Evolutionary conservation across 257 asterid species (phyloP), one percentile per base, ranked within the genome.

Genomic region (Solanum pinnatisectum): DNA sequence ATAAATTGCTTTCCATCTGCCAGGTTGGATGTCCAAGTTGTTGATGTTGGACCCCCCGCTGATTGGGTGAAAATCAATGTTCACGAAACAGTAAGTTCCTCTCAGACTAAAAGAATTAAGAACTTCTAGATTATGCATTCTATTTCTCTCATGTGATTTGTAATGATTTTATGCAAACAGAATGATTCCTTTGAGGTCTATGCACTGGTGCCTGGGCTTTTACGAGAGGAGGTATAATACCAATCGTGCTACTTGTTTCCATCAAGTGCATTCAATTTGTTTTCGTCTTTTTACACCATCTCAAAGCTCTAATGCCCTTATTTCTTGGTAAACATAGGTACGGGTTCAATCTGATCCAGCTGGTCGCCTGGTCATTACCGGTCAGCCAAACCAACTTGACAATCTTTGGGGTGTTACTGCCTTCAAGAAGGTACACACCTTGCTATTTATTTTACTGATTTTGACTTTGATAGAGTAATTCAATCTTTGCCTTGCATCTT

Each of bases 51-150:
- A 46, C 93, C 98, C 86, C 96, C 99, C 46, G 98, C 99, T 88
- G 98, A 96, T 70, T 96, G 98, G 98, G 99, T 96, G 92, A 96
- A 95, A 93, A 93, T 96, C 92, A 96, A 91, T 89, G 92, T 94
- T 67, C 98, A 95, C 88, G 96, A 95, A 94, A 91, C 94, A 88
- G 99, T 96, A 94, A 56, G 96, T 92, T 87, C 83, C 81, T 73
- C 23, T 84, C 60, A 32, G 84, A 86, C 35, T 40, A 73, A 60
- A 72, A 7, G 32, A 49, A 49, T 49, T 49, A 16, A 49, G 63
- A 73, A 20, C 49, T 49, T 35, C 46, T 35, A 35, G 81, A 36
- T 73, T 36, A 73, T 73, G 30, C 49, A 73, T 73, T 35, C 5
- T 0, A 33, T 33, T 73, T 73, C 81, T 35, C 11, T 37, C 81